Evolutionary conservation across 768 basidiomycete species (phyloP).

Genomic region (Leccinum subgranulosum): DNA sequence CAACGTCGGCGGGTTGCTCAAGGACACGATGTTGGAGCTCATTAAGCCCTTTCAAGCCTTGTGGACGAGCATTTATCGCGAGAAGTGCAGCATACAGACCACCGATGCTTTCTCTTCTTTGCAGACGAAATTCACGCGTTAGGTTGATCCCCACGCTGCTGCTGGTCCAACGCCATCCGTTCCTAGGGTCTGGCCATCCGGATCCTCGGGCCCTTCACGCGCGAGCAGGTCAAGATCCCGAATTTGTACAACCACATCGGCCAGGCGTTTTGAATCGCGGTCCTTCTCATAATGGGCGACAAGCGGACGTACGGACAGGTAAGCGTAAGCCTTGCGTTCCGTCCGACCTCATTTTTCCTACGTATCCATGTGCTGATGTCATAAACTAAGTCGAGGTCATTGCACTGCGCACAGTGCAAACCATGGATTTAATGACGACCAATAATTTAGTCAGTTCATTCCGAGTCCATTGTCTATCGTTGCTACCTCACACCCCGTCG

Average conservation of each 20-base stretch:
- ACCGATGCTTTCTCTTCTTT: no score
- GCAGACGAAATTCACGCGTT: no score
- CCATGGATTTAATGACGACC: slow-evolving; percentile 99
- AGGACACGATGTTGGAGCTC: slow-evolving; percentile 97
- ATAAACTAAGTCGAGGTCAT: slow-evolving; percentile 59
- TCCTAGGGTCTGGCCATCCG: no score
- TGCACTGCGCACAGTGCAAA: slow-evolving; percentile 88
- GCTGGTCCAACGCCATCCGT: no score
- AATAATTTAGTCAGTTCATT: slow-evolving; percentile 66
- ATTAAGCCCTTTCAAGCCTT: slow-evolving; percentile 83
- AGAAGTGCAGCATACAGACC: no score
- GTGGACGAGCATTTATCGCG: no score
- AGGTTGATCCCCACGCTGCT: no score
- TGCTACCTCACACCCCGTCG: slow-evolving; percentile 8
- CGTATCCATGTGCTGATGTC: no score
- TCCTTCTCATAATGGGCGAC: slow-evolving; percentile 93
- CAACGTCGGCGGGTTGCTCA: slow-evolving; percentile 93
- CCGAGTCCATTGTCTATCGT: not conserved
- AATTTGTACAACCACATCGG: slow-evolving; percentile 83
- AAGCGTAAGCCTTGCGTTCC: slow-evolving; percentile 8
- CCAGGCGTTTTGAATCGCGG: slow-evolving; percentile 82
- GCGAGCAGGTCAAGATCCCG: no score
- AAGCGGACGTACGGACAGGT: slow-evolving; percentile 94
- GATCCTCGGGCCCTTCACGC: no score
- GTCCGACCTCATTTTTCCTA: no score